These are phyloP conservation scores for Rhizoclosmatium sp. DNA, from an alignment of 192 early-diverging fungal genomes.

Conservation along the genomic window DNA sequence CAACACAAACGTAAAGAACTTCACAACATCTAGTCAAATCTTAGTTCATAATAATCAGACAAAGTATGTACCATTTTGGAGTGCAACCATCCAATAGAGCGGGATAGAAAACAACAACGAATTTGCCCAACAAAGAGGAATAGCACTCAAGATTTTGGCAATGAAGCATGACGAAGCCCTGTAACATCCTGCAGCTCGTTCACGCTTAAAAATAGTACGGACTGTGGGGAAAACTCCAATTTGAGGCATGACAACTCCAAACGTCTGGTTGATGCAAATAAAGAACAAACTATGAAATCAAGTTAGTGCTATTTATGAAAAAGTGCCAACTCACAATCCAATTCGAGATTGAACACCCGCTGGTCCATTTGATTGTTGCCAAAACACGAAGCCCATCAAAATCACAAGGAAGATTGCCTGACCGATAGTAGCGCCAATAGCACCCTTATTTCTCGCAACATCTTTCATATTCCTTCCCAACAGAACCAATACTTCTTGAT, in stretches of 20 bases:
- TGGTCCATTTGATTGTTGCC: conserved; percentile 22
- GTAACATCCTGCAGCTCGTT: conserved; percentile 72
- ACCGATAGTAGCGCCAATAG: conserved; percentile 58
- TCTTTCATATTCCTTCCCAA: conserved; percentile 48
- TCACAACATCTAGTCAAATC: not conserved
- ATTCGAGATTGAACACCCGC: conserved; percentile 20
- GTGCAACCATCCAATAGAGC: conserved; percentile 47
- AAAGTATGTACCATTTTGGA: conserved; percentile 19
- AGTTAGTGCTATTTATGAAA: not conserved
- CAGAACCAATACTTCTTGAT: conserved; percentile 40
- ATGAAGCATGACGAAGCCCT: conserved; percentile 67
- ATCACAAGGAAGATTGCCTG: conserved; percentile 58
- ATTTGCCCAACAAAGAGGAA: conserved; percentile 45
- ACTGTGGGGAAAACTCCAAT: conserved; percentile 45
- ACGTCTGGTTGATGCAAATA: conserved; percentile 57
- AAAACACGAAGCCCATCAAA: conserved; percentile 52
- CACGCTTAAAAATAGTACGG: conserved; percentile 49
- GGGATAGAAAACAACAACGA: conserved; percentile 40
- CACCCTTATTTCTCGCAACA: conserved; percentile 49
- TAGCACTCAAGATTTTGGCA: conserved; percentile 65
- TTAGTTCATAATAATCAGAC: not conserved
- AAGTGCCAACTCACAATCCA: conserved; percentile 15
- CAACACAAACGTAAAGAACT: conserved; percentile 43
- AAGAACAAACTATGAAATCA: not conserved
- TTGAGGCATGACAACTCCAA: conserved; percentile 66